A percentile compares a stretch with the other conserved stretches of the same genome.
These are phyloP conservation scores for Poa pratensis DNA, from an alignment of 176 grass and related monocot species.

Conservation along the genomic window DNA sequence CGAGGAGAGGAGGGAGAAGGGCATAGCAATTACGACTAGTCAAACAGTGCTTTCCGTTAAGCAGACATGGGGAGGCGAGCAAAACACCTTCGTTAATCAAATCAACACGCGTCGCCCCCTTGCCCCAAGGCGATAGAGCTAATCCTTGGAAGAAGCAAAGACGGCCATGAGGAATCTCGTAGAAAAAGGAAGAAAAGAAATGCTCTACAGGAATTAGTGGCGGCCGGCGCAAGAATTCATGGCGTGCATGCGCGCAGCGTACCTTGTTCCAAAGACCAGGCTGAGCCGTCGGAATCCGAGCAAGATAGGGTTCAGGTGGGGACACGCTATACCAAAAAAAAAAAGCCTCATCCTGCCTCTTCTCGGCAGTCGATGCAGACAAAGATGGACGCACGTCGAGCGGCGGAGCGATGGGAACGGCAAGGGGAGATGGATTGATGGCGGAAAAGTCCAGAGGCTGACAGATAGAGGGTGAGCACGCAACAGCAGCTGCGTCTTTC, in stretches of 20 bases:
- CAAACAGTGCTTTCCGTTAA: conserved; percentile 65
- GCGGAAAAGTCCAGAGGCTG: conserved; percentile 57
- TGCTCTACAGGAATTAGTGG: conserved; percentile 18
- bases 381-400: conserved; percentile 19
- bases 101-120: conserved; percentile 21
- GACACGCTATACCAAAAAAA: conserved; percentile 20
- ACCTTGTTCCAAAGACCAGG: conserved; percentile 40
- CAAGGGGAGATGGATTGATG: conserved; percentile 14
- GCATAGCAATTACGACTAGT: conserved; percentile 43
- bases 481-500: conserved; percentile 53
- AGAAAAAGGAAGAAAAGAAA: conserved; percentile 14
- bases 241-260: conserved; percentile 46
- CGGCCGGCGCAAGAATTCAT: conserved; percentile 30
- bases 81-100: conserved; percentile 38
- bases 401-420: not conserved
- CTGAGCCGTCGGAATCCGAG: conserved; percentile 31
- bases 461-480: conserved; percentile 78
- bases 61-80: conserved; percentile 38
- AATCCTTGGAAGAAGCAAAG: conserved; percentile 41
- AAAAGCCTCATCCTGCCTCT: conserved; percentile 2
- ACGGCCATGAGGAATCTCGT: not conserved
- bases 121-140: conserved; percentile 12
- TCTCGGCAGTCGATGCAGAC: conserved; percentile 28
- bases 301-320: conserved; percentile 54
- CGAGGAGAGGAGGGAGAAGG: not conserved